Conservation (phyloP, 106 monocot species). For the Cymbidium sinense region DNA sequence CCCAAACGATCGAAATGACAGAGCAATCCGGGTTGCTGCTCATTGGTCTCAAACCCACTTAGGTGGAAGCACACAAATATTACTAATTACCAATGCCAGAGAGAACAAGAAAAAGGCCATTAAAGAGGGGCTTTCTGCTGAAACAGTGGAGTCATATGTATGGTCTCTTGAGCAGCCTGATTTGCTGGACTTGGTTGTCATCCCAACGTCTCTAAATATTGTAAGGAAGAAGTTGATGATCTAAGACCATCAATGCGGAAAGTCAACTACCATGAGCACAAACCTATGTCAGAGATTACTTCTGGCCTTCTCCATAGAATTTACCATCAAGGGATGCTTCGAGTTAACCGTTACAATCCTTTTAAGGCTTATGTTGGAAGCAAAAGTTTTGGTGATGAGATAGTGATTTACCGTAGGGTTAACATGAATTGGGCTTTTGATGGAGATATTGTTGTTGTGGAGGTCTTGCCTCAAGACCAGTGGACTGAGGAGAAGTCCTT, state of each 20-base stretch:
- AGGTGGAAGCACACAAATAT: slow-evolving; percentile 39
- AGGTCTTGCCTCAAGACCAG: slow-evolving; percentile 84
- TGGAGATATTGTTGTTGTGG: slow-evolving; percentile 95
- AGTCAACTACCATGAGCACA: slow-evolving; percentile 84
- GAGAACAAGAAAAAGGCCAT: slow-evolving; percentile 89
- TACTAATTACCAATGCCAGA: slow-evolving; percentile 91
- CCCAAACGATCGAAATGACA: slow-evolving; percentile 88
- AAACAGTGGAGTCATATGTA: slow-evolving; percentile 96
- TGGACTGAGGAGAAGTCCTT: slow-evolving; percentile 66
- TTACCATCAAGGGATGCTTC: slow-evolving; percentile 96
- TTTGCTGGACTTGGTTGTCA: slow-evolving; percentile 73
- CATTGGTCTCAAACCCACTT: slow-evolving; percentile 92
- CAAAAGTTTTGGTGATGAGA: slow-evolving; percentile 99
- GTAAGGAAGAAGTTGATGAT: slow-evolving; percentile 80
- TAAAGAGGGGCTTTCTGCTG: slow-evolving; percentile 76
- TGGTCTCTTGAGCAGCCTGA: slow-evolving; percentile 74
- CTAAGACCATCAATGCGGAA: slow-evolving; percentile 87
- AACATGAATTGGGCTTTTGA: slow-evolving; percentile 99
- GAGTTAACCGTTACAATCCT: slow-evolving; percentile 96
- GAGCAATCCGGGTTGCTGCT: slow-evolving; percentile 94
- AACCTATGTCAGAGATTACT: slow-evolving; percentile 98
- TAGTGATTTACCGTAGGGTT: slow-evolving; percentile 65
- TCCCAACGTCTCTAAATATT: slow-evolving; percentile 52
- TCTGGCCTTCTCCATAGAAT: slow-evolving; percentile 76
- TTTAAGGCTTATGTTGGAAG: slow-evolving; percentile 98